These are phyloP conservation scores for Botryotinia narcissicola DNA, from an alignment of 2,329 filamentous ascomycete species.

Conservation along the genomic window DNA sequence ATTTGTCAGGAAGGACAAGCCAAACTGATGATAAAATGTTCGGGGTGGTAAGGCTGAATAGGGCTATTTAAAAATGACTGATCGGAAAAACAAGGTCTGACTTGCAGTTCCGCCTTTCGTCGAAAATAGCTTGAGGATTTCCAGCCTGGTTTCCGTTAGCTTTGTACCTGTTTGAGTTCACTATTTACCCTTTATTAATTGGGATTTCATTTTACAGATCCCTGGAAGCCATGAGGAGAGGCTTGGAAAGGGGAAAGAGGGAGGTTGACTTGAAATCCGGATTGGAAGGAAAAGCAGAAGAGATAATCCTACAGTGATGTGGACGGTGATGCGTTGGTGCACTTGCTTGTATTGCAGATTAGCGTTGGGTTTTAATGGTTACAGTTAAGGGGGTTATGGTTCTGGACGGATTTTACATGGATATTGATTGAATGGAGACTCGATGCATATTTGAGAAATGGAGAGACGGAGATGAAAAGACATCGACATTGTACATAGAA, in stretches of 20 bases:
- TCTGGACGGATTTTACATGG: slow-evolving; percentile 10
- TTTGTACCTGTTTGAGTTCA: slow-evolving; percentile 5
- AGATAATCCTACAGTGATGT: background rate
- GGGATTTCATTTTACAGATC: slow-evolving; percentile 1
- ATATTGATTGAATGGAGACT: slow-evolving; percentile 11
- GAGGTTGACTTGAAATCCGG: background rate
- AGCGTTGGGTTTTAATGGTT: slow-evolving; percentile 15
- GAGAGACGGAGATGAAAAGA: slow-evolving; percentile 4
- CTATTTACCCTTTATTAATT: background rate
- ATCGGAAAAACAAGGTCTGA: background rate
- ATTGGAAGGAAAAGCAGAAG: background rate
- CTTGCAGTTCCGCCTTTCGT: background rate
- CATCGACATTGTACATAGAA: slow-evolving; percentile 17
- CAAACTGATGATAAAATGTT: slow-evolving; percentile 1
- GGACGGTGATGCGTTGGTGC: slow-evolving; percentile 5
- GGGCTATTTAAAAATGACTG: background rate
- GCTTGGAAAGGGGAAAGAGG: background rate
- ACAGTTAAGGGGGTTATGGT: slow-evolving; percentile 4
- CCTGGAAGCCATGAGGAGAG: background rate
- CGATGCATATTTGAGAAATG: slow-evolving; percentile 15
- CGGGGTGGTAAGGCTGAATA: background rate
- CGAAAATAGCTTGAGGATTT: slow-evolving; percentile 1
- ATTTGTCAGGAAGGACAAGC: background rate
- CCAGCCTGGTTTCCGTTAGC: background rate
- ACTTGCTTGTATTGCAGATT: slow-evolving; percentile 16